Base-by-base conservation (phyloP, 2,329 filamentous ascomycete genomes). In the Epicoccum sorghinum region DNA sequence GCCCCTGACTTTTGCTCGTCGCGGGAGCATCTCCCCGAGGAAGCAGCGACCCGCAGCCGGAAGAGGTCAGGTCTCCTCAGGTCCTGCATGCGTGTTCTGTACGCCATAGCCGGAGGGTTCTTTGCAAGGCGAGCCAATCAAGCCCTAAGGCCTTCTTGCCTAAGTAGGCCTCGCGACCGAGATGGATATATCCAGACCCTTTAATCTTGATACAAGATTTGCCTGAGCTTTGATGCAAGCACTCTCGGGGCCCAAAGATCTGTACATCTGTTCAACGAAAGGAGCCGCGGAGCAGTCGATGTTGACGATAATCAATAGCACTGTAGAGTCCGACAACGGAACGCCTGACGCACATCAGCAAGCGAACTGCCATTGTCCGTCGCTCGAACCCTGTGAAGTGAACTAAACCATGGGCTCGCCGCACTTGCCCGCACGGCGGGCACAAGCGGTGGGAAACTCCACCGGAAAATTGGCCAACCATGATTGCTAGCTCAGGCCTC, bases 161-260 rank as follows among this genome's bases (percentile, higher is more conserved):
- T 10, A 50, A 36, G 46, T 41, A 33, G 52, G 29, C 23, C 7
- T 24, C 8, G 30, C 39, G 22, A 40, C 52, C 52, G 46, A 38
- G 24, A 46, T 38, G 29, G 39, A 37, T 18, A 23, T 54, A 39
- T 49, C 36, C 41, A 55, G 46, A 42, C 41, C 52, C 35, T 45
- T 45, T 40, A 29, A 49, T 44, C 14, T 54, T 36, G 45, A 45
- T n/a, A 32, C 30, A 40, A 41, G 30, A 42, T 25, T 29, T 46
- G 36, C 46, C 36, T 18, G 45, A 49, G 52, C 45, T 45, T 36
- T 9, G 23, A 25, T 42, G 18, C 41, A 5, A 13, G 18, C 1
- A 29, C 1, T 29, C 27, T 29, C 14, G 23, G 23, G 24, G 45
- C 10, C 45, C 29, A 24, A 22, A 25, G 1, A 32, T 36, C 2